Percentiles rank a stretch among this genome's conserved stretches.
Evolutionary conservation across 1,284 basidiomycete genomes (phyloP).

Genomic region (Pulchroboletus neoregius): DNA sequence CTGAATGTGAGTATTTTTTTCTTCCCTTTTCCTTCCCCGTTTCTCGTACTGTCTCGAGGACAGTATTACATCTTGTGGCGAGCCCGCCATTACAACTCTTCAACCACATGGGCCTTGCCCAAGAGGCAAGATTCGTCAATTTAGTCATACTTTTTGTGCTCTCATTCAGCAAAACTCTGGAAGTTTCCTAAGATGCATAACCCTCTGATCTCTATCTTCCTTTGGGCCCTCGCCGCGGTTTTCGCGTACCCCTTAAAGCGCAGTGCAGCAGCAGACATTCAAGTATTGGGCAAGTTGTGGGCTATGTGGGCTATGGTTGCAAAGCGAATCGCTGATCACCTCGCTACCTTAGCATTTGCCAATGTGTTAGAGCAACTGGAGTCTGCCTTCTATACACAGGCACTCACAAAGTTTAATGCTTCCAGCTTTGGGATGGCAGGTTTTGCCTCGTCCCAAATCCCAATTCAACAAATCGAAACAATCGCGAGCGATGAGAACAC

Average conservation of each 20-base stretch:
- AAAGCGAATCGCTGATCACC: background rate
- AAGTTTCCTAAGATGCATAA: constrained; percentile 7
- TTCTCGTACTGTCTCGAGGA: constrained; percentile 2
- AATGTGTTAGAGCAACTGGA: constrained; percentile 73
- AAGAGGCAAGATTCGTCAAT: constrained; percentile 1
- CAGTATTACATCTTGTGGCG: background rate
- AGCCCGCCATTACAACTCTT: background rate
- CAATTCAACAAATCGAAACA: constrained; percentile 57
- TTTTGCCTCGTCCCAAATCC: constrained; percentile 53
- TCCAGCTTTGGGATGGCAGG: constrained; percentile 68
- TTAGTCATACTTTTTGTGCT: background rate
- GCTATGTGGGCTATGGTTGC: background rate
- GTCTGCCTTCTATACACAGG: constrained; percentile 64
- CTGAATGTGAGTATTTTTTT: background rate
- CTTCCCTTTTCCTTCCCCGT: background rate
- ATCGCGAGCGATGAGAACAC: constrained; percentile 64
- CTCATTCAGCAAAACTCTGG: constrained; percentile 2
- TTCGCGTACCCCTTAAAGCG: constrained; percentile 6
- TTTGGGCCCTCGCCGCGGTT: constrained; percentile 1
- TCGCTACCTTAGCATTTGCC: constrained; percentile 56
- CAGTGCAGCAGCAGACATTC: background rate
- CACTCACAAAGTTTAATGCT: constrained; percentile 60
- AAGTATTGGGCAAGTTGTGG: constrained; percentile 17
- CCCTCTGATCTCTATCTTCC: background rate
- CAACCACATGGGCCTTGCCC: background rate